Evolutionary conservation across 2,329 filamentous ascomycete species (phyloP), one percentile per base, ranked within the genome.

Genomic region (Aspergillus brasiliensis): DNA sequence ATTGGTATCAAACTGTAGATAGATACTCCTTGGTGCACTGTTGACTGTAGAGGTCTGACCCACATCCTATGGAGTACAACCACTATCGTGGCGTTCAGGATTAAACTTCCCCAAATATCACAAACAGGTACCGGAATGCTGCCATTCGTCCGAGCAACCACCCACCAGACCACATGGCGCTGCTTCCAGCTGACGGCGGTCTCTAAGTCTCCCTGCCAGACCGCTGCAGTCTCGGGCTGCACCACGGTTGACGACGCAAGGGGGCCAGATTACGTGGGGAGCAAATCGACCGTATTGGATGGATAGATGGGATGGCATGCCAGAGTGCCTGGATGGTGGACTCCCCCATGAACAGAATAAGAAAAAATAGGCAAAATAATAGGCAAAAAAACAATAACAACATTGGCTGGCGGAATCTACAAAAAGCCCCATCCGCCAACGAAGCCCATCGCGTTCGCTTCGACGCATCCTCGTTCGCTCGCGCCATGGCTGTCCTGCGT

Each of bases 81-180:
- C 13, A 6, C 21, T 15, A 27, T 27, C 25, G 48, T 51, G 31
- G 48, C 51, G 51, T 54, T 21, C 15, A 23, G 37, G 27, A 34
- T 34, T 34, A 34, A 34, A 34, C 31, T 15, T 34, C 31, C 49
- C 17, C 49, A 34, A 17, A n/a, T 8, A 38, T 10, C 15, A 38
- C 21, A 13, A 28, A 8, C 46, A 49, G 46, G 46, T n/a, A 49
- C 17, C 25, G 52, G 52, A 55, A 55, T 55, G 52, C 19, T 31
- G n/a, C 52, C n/a, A 55, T 55, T 55, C 38, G 52, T 44, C 40
- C 52, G 23, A 55, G 52, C 52, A 55, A 55, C 23, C 52, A 17
- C 3, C 46, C 52, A 28, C 46, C 46, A 54, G 21, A 31, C 40
- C 52, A 55, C 52, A 55, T 55, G 52, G 52, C 46, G 46, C 46